These are phyloP conservation scores for Kodamaea lidongshanica DNA, from an alignment of 805 yeast genomes.

Conservation along the genomic window DNA sequence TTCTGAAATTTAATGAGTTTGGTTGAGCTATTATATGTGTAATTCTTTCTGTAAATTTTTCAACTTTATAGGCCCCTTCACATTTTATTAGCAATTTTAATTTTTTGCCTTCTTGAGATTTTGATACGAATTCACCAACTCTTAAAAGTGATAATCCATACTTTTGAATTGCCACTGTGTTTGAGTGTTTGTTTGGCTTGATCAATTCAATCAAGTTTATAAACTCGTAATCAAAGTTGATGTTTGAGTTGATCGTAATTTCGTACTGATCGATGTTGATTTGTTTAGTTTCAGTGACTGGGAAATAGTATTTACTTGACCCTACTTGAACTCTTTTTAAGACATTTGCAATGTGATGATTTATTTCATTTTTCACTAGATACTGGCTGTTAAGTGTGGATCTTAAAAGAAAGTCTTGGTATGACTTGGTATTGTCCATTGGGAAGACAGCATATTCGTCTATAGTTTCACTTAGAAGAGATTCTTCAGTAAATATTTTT, in stretches of 20 bases:
- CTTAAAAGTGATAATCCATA: slow-evolving; percentile 18
- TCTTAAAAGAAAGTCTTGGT: not conserved
- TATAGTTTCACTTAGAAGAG: not conserved
- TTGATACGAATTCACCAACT: slow-evolving; percentile 10
- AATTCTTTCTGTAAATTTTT: slow-evolving; percentile 8
- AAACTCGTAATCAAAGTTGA: slow-evolving; percentile 3
- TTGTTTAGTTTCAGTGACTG: slow-evolving; percentile 10
- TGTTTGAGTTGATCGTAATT: slow-evolving; percentile 3
- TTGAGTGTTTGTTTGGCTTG: slow-evolving; percentile 22
- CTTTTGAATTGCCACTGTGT: slow-evolving; percentile 13
- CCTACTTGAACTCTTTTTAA: slow-evolving; percentile 18
- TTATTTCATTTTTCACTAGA: slow-evolving; percentile 5
- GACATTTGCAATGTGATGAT: slow-evolving; percentile 14
- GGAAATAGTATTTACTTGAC: slow-evolving; percentile 26
- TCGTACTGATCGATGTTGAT: slow-evolving; percentile 5
- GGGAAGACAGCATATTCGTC: slow-evolving; percentile 1
- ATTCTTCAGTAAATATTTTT: slow-evolving; percentile 1
- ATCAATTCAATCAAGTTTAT: slow-evolving; percentile 20
- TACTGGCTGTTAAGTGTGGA: slow-evolving; percentile 1
- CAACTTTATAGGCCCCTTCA: slow-evolving; percentile 6
- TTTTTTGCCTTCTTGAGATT: slow-evolving; percentile 3
- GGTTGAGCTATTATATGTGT: slow-evolving; percentile 5
- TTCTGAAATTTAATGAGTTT: slow-evolving; percentile 1
- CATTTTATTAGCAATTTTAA: not conserved
- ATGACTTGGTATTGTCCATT: not conserved